A percentile compares a stretch with the other conserved stretches of the same genome.
phyloP scores from a whole-genome alignment of 1,284 basidiomycete genomes.

The Puccinia coronata region DNA sequence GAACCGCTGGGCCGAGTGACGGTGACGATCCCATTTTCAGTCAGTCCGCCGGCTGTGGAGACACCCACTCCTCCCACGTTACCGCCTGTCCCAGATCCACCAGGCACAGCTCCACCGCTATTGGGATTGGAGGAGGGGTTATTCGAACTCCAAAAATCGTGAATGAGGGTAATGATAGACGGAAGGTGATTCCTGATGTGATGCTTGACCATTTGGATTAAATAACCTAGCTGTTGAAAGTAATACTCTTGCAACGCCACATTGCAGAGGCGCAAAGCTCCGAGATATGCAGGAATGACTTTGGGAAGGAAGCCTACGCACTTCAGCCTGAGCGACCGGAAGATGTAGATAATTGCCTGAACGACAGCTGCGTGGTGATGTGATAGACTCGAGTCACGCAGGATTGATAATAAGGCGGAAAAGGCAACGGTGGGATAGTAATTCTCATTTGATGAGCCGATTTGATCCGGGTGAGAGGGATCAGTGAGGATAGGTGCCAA shows the following conservation, averaged over 20 bases:
- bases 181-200: constrained; percentile 90
- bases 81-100: neutral
- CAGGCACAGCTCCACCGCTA: constrained; percentile 29
- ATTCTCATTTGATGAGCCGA: constrained; percentile 69
- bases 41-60: constrained; percentile 24
- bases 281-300: constrained; percentile 92
- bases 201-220: constrained; percentile 96
- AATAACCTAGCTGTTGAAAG: constrained; percentile 91
- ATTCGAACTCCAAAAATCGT: constrained; percentile 75
- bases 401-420: constrained; percentile 79
- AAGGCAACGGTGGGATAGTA: constrained; percentile 98
- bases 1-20: constrained; percentile 64
- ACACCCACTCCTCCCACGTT: constrained; percentile 26
- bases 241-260: constrained; percentile 89
- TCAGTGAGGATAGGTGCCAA: constrained; percentile 63
- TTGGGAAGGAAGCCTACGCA: constrained; percentile 94
- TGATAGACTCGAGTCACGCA: constrained; percentile 83
- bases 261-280: constrained; percentile 76
- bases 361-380: constrained; percentile 84
- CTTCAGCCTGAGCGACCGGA: constrained; percentile 95
- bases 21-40: constrained; percentile 41
- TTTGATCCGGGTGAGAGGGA: constrained; percentile 65
- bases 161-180: constrained; percentile 77
- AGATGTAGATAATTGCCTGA: constrained; percentile 98
- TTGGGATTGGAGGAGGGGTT: constrained; percentile 11